Conservation (phyloP, 1,139 yeast species). For the Taiozyma sp. region DNA sequence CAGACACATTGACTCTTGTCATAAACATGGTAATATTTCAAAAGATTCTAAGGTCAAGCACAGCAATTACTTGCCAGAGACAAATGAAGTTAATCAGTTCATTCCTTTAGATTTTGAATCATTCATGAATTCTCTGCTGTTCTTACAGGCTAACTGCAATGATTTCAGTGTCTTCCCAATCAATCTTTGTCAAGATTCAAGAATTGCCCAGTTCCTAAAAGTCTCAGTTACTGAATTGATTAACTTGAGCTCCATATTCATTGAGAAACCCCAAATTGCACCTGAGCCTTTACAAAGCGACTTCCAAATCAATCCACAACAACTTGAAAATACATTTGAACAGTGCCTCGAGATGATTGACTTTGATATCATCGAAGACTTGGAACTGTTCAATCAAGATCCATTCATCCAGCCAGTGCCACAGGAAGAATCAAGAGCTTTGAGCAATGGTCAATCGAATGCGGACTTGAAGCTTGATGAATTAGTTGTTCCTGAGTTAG, state of each 20-base stretch:
- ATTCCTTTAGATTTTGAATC: neutral
- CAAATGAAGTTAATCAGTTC: neutral
- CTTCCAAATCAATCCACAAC: neutral
- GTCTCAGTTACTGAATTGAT: neutral
- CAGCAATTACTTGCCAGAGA: neutral
- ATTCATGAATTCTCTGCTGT: neutral
- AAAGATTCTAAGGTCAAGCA: neutral
- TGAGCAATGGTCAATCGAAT: neutral
- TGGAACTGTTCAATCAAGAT: neutral
- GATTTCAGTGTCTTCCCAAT: neutral
- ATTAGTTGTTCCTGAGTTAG: neutral
- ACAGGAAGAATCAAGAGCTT: neutral
- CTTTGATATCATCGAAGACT: neutral
- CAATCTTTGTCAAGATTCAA: neutral
- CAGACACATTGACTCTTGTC: conserved; percentile 4
- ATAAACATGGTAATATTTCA: neutral
- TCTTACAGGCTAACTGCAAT: neutral
- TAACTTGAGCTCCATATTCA: neutral
- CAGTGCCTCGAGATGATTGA: neutral
- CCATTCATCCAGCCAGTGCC: neutral
- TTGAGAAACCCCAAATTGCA: neutral
- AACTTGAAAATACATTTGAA: neutral
- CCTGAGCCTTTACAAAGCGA: neutral
- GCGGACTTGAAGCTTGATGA: neutral
- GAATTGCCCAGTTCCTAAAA: neutral